Percentiles rank a stretch among this genome's conserved stretches.
Conservation (phyloP, 805 yeast species). For the Kuraishia piskuri region DNA sequence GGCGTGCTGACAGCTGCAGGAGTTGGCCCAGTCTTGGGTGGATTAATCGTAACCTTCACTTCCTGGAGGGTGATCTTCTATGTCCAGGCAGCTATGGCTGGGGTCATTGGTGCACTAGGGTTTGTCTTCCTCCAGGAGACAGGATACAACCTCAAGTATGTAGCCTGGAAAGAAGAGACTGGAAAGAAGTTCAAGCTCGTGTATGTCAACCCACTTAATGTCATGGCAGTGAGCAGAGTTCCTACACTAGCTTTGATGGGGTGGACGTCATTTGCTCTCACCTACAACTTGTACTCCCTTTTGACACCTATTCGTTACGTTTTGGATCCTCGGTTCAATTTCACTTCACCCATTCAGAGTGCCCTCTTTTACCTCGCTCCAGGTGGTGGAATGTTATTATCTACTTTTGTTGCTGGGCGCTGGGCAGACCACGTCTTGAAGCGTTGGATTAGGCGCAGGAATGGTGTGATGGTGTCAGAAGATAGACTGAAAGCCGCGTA, state of each 20-base stretch:
- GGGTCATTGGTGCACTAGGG: slow-evolving; percentile 23
- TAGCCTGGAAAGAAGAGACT: slow-evolving; percentile 12
- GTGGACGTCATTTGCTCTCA: slow-evolving; percentile 28
- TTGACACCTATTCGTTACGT: slow-evolving; percentile 49
- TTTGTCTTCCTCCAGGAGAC: slow-evolving; percentile 41
- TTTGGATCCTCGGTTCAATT: slow-evolving; percentile 44
- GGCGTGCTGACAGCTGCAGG: slow-evolving; percentile 50
- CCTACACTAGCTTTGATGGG: slow-evolving; percentile 36
- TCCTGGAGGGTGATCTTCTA: slow-evolving; percentile 47
- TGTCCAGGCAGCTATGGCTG: slow-evolving; percentile 34
- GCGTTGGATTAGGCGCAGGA: slow-evolving; percentile 30
- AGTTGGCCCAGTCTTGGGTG: slow-evolving; percentile 45
- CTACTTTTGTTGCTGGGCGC: slow-evolving; percentile 43
- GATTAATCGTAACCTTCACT: slow-evolving; percentile 39
- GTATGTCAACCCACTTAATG: slow-evolving; percentile 35
- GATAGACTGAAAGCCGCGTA: slow-evolving; percentile 36
- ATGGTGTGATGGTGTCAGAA: slow-evolving; percentile 40
- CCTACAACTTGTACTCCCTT: slow-evolving; percentile 42
- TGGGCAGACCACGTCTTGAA: slow-evolving; percentile 41
- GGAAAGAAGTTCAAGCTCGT: slow-evolving; percentile 31
- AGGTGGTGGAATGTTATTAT: slow-evolving; percentile 40
- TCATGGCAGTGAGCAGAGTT: slow-evolving; percentile 30
- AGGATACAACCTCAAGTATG: slow-evolving; percentile 21
- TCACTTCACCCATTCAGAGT: slow-evolving; percentile 38
- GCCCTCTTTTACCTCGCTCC: slow-evolving; percentile 49